A percentile compares a stretch with the other conserved stretches of the same genome.
Evolutionary conservation across 345 rosid genomes (phyloP).

Genomic region (Brassica rapa): DNA sequence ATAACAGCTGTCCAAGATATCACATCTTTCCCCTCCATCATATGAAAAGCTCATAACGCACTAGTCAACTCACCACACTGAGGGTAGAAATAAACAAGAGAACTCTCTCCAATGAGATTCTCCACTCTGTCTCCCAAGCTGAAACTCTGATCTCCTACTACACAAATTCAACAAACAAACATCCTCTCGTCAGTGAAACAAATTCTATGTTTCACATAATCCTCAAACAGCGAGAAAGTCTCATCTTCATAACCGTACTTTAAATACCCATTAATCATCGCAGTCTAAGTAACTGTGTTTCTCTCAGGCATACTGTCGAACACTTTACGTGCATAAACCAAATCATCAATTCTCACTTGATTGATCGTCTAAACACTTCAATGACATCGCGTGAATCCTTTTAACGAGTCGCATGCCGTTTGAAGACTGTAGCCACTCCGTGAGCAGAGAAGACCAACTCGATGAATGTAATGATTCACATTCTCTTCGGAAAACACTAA

Average conservation of each 20-base stretch:
- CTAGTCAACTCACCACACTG: slow-evolving; percentile 58
- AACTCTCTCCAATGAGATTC: slow-evolving; percentile 50
- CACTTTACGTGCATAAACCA: slow-evolving; percentile 64
- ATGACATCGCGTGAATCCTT: slow-evolving; percentile 55
- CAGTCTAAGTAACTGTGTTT: slow-evolving; percentile 79
- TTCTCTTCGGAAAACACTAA: slow-evolving; percentile 13
- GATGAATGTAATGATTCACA: slow-evolving; percentile 13
- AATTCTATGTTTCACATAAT: slow-evolving; percentile 44
- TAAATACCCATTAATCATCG: slow-evolving; percentile 64
- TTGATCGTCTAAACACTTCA: slow-evolving; percentile 50
- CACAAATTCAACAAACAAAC: slow-evolving; percentile 74
- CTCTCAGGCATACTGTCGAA: slow-evolving; percentile 66
- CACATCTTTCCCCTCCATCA: slow-evolving; percentile 65
- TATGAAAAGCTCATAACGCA: slow-evolving; percentile 55
- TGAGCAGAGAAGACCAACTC: slow-evolving; percentile 25
- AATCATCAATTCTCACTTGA: slow-evolving; percentile 40
- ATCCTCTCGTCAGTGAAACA: slow-evolving; percentile 52
- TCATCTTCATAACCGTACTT: slow-evolving; percentile 60
- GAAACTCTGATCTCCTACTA: slow-evolving; percentile 54
- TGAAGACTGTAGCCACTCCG: slow-evolving; percentile 58
- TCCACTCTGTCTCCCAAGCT: slow-evolving; percentile 63
- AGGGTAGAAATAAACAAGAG: slow-evolving; percentile 60
- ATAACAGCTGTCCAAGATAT: slow-evolving; percentile 81
- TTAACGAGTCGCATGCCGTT: slow-evolving; percentile 43
- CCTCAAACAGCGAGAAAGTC: slow-evolving; percentile 51